Evolutionary conservation across 2,329 filamentous ascomycete genomes (phyloP), one percentile per base, ranked within the genome.

Genomic region (Verticillium albo-atrum): DNA sequence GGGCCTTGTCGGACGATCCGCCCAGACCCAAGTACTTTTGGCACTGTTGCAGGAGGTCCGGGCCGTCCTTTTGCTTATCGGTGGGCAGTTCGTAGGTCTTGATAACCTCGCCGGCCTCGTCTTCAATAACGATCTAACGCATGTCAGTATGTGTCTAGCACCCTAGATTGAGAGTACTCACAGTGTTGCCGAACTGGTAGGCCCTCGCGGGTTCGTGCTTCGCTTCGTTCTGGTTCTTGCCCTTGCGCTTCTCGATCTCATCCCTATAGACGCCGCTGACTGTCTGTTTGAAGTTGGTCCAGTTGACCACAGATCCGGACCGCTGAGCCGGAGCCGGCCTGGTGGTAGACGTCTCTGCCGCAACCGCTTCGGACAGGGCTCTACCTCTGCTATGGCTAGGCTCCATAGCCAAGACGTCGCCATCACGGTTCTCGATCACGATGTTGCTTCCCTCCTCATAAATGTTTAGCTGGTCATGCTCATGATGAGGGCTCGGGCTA

Each of bases 41-140:
- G 58, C 81, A 74, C 26, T 78, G 74, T 20, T 74, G 73, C 30
- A 82, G 68, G 20, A 74, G 62, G 20, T 64, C 62, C 20, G 66
- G 71, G 20, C 73, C 70, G 14, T 78, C 74, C 60, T 74, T 77
- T 17, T 69, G 69, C 17, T 69, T 70, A 0, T 65, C 62, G 63
- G 81, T 84, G 27, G 83, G 74, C 28, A 94, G 82, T 63, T 93
- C 88, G 69, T 92, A 93, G 59, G 90, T 87, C 77, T 93, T 93
- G 70, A 96, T 84, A 32, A 96, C 91, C 71, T 96, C 91, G 51
- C 91, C 91, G 66, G 93, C 88, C 71, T 90, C 89, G 63, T 96
- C 90, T 75, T 96, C 91, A 17, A 96, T 89, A 70, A 96, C 94
- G 64, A 96, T 91, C 77, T 91, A 20, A 14, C 57, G 1, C 12